These are phyloP conservation scores for Pyrenochaeta sp. DNA, from an alignment of 2,329 filamentous ascomycete species.

Conservation along the genomic window DNA sequence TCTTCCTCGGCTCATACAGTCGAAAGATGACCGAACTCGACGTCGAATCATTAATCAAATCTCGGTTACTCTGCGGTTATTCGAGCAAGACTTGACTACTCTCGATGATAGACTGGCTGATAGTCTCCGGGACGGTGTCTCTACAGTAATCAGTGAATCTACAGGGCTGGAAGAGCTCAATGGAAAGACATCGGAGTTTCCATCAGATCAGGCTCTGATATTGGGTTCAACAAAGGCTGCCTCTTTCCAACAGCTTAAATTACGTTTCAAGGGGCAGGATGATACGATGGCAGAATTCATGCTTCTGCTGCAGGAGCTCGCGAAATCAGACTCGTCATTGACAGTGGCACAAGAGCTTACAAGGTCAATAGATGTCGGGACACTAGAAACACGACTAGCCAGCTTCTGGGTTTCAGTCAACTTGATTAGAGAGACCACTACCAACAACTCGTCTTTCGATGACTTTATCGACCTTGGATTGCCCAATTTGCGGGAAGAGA, in stretches of 20 bases:
- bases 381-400: constrained; percentile 69
- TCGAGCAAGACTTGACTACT: constrained; percentile 69
- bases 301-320: constrained; percentile 65
- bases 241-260: constrained; percentile 67
- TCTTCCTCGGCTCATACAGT: constrained; percentile 83
- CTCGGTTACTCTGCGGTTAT: constrained; percentile 73
- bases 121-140: constrained; percentile 78
- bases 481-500: constrained; percentile 36
- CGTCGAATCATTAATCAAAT: constrained; percentile 77
- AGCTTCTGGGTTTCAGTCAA: constrained; percentile 83
- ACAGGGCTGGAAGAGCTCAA: constrained; percentile 32
- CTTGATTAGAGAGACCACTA: constrained; percentile 68
- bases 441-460: constrained; percentile 65
- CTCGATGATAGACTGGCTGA: constrained; percentile 72
- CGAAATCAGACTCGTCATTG: constrained; percentile 51
- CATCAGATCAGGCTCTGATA: constrained; percentile 24
- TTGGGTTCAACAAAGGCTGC: constrained; percentile 28
- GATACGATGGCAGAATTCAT: constrained; percentile 70
- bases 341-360: constrained; percentile 72
- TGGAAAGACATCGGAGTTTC: constrained; percentile 8
- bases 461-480: constrained; percentile 69
- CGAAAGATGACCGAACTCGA: constrained; percentile 81
- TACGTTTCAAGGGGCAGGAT: constrained; percentile 69
- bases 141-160: constrained; percentile 55
- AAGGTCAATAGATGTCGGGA: constrained; percentile 66